Evolutionary conservation across 164 flowering plant genomes (phyloP).

Genomic region (Sextonia rubra): DNA sequence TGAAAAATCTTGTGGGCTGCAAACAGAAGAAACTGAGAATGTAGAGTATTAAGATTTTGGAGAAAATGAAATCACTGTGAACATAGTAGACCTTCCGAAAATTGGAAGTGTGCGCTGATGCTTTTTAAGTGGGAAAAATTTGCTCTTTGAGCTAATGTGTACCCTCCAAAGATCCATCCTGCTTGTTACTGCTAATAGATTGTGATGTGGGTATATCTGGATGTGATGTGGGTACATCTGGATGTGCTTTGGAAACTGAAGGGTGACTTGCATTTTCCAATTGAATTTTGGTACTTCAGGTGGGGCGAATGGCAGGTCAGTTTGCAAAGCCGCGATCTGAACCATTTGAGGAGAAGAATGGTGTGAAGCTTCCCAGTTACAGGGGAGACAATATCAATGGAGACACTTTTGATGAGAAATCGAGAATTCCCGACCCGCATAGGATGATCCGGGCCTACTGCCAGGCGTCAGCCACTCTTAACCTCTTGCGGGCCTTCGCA

Average conservation of each 20-base stretch:
- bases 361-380: slow-evolving; percentile 90
- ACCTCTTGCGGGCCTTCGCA: slow-evolving; percentile 83
- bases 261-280: not conserved
- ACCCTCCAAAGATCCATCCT: not conserved
- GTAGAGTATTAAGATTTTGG: no score
- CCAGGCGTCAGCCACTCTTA: slow-evolving; percentile 80
- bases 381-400: slow-evolving; percentile 88
- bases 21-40: no score
- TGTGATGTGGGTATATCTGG: not conserved
- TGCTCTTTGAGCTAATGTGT: no score
- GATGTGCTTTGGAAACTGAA: not conserved
- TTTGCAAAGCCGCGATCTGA: slow-evolving; percentile 97
- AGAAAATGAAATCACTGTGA: no score
- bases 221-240: not conserved
- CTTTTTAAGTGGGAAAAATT: no score
- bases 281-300: slow-evolving; percentile 28
- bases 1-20: no score
- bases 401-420: slow-evolving; percentile 67
- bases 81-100: no score
- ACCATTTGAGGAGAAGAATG: slow-evolving; percentile 66
- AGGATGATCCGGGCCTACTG: slow-evolving; percentile 85
- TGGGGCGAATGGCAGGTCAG: slow-evolving; percentile 98
- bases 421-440: slow-evolving; percentile 80
- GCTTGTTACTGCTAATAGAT: not conserved
- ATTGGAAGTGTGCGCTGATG: no score